Evolutionary conservation across 331 rosid genomes (phyloP).

Genomic region (Malus hybrid): DNA sequence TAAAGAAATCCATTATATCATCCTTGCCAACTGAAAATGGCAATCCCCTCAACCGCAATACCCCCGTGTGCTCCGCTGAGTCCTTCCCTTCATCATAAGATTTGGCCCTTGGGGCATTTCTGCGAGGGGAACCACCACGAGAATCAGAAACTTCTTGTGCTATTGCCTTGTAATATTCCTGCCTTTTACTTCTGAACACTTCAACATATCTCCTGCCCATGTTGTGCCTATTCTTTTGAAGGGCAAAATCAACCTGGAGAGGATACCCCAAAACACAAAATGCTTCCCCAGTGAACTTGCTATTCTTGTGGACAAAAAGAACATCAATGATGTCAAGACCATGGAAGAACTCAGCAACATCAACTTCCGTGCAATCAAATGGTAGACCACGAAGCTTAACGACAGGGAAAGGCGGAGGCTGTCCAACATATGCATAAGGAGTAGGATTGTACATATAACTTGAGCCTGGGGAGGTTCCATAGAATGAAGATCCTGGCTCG

Average conservation of each 20-base stretch:
- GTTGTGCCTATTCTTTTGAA: conserved; percentile 80
- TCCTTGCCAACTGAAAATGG: conserved; percentile 85
- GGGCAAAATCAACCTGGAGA: conserved; percentile 89
- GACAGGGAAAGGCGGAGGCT: conserved; percentile 82
- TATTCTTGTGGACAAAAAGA: conserved; percentile 74
- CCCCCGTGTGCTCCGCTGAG: conserved; percentile 78
- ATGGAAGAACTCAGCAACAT: conserved; percentile 88
- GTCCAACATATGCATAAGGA: conserved; percentile 69
- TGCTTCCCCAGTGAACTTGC: conserved; percentile 87
- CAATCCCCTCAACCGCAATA: conserved; percentile 71
- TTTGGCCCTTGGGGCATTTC: conserved; percentile 53
- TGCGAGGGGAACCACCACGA: conserved; percentile 69
- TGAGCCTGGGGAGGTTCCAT: conserved; percentile 68
- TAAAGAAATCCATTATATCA: conserved; percentile 73
- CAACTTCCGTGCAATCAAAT: conserved; percentile 75
- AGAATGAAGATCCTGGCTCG: conserved; percentile 74
- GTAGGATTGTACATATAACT: conserved; percentile 66
- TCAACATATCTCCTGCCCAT: conserved; percentile 90
- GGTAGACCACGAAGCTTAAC: conserved; percentile 87
- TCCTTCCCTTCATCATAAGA: conserved; percentile 75
- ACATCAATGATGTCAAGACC: conserved; percentile 83
- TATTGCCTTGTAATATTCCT: conserved; percentile 92
- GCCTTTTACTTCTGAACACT: conserved; percentile 88
- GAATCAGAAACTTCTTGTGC: conserved; percentile 67
- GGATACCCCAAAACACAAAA: conserved; percentile 86